Conservation (phyloP, 1,284 basidiomycete species). For the Melampsora americana region DNA sequence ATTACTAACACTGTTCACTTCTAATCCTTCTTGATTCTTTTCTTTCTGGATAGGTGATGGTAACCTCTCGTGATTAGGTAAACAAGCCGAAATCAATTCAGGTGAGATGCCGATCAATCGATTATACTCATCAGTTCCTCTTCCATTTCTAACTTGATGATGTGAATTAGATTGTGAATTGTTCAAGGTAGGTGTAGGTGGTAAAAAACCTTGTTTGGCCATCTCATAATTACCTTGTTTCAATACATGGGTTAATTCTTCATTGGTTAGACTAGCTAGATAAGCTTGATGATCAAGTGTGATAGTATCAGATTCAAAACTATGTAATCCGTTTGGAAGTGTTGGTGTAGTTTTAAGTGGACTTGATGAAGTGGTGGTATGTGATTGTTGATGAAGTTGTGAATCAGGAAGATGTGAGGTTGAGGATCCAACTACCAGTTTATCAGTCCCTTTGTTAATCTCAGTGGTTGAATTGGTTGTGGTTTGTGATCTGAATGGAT, state of each 20-base stretch:
- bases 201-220: conserved; percentile 28
- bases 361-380: not conserved
- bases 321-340: not conserved
- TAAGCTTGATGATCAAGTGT: conserved; percentile 39
- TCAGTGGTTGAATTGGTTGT: not conserved
- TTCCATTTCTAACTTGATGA: not conserved
- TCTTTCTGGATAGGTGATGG: too few species aligned
- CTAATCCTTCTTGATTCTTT: not conserved
- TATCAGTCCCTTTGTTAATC: not conserved
- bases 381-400: not conserved
- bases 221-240: conserved; percentile 24
- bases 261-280: conserved; percentile 30
- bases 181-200: not conserved
- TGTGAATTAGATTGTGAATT: not conserved
- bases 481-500: not conserved
- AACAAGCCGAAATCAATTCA: conserved; percentile 26
- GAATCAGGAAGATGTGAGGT: not conserved
- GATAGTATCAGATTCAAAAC: conserved; percentile 4
- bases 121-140: not conserved
- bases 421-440: not conserved
- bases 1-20: not conserved
- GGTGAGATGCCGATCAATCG: conserved; percentile 21
- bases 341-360: not conserved
- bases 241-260: conserved; percentile 22
- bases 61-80: conserved; percentile 17